phyloP scores from a whole-genome alignment of 1,284 basidiomycete species.

The Mycena citricolor region DNA sequence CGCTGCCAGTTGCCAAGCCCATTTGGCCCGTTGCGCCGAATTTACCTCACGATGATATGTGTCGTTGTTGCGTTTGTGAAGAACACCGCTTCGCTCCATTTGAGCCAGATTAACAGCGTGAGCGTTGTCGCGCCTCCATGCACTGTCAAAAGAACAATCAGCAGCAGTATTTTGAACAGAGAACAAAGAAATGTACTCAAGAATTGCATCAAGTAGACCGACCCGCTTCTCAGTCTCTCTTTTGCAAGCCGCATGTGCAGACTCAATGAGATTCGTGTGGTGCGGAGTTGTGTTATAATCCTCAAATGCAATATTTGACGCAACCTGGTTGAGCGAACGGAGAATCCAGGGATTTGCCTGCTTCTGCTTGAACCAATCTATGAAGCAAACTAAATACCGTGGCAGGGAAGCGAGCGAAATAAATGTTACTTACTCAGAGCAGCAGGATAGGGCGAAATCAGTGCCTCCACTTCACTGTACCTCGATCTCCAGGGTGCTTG shows the following conservation, averaged over 20 bases:
- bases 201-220: no score
- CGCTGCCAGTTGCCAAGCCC: neutral
- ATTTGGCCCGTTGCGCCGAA: constrained; percentile 2
- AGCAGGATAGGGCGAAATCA: no score
- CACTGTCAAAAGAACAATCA: no score
- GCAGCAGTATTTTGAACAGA: no score
- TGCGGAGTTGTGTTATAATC: neutral
- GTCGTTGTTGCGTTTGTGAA: constrained; percentile 7
- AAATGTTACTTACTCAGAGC: no score
- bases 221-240: neutral
- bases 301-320: neutral
- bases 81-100: neutral
- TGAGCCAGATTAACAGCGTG: neutral
- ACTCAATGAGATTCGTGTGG: neutral
- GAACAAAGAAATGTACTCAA: no score
- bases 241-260: constrained; percentile 1
- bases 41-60: constrained; percentile 5
- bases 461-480: no score
- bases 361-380: neutral
- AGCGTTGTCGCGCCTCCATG: constrained; percentile 7
- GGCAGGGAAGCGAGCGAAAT: no score
- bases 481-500: no score
- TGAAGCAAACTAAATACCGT: no score
- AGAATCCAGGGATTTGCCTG: neutral
- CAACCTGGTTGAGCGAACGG: neutral